Conservation (phyloP, 495 filamentous ascomycete genomes). For the Friedmanniomyces simplex region DNA sequence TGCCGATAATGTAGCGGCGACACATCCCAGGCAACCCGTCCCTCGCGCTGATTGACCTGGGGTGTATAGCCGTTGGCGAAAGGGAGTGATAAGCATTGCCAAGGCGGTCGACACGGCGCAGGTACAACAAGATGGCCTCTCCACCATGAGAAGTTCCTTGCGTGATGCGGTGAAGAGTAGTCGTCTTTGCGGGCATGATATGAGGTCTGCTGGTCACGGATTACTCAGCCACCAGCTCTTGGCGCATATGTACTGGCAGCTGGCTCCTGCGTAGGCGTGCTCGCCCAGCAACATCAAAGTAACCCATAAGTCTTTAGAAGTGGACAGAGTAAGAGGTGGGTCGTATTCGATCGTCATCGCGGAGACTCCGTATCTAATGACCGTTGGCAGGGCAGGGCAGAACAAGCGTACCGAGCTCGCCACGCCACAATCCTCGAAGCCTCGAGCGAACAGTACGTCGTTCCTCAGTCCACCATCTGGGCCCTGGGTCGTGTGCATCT, state of each 20-base stretch:
- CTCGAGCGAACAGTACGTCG: neutral
- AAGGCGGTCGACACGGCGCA: too few relatives aligned
- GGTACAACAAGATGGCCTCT: neutral
- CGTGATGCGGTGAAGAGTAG: neutral
- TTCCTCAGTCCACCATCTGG: too few relatives aligned
- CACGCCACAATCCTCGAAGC: neutral
- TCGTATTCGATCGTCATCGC: neutral
- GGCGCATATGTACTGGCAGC: too few relatives aligned
- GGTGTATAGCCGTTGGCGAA: too few relatives aligned
- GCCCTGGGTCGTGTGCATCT: too few relatives aligned
- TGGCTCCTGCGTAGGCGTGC: neutral
- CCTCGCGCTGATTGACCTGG: too few relatives aligned
- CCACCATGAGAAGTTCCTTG: neutral
- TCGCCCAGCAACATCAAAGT: neutral
- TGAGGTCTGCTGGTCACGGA: neutral
- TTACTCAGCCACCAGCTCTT: neutral
- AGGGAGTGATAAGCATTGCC: too few relatives aligned
- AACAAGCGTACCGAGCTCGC: too few relatives aligned
- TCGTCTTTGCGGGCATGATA: neutral
- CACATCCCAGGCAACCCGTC: too few relatives aligned
- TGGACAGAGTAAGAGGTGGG: neutral
- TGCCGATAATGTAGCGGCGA: neutral
- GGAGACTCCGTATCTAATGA: too few relatives aligned
- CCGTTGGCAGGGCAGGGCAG: too few relatives aligned
- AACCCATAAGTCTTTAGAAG: neutral